Evolutionary conservation across 345 rosid genomes (phyloP).

Genomic region (Salix udensis): DNA sequence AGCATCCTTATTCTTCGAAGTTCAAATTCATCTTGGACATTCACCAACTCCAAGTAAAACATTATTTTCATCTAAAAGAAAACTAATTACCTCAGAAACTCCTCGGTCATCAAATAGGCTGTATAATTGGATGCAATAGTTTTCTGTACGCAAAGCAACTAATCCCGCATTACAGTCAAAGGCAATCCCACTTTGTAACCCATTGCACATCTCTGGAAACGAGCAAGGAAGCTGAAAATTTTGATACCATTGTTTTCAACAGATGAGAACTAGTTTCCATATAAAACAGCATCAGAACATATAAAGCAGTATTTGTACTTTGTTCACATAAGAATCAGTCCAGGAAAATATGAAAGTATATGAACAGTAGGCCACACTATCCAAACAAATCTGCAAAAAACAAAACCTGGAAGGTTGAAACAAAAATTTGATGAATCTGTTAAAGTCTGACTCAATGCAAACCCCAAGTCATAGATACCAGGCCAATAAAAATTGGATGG

Average conservation of each 20-base stretch:
- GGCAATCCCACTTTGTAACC: slow-evolving; percentile 50
- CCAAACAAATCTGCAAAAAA: not conserved
- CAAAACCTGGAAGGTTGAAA: not conserved
- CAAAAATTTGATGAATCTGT: not conserved
- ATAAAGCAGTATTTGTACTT: not conserved
- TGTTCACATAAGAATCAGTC: not conserved
- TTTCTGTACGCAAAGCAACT: slow-evolving; percentile 74
- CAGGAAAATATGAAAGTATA: not conserved
- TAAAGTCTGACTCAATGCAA: not conserved
- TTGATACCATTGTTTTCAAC: not conserved
- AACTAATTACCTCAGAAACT: slow-evolving; percentile 69
- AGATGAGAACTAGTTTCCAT: not conserved
- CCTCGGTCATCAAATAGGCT: slow-evolving; percentile 78
- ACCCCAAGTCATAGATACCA: not conserved
- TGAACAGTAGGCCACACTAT: not conserved
- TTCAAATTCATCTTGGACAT: not conserved
- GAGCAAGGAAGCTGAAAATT: slow-evolving; percentile 70
- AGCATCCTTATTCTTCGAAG: not conserved
- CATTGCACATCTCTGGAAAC: slow-evolving; percentile 44
- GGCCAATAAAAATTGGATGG: not conserved
- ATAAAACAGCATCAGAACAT: not conserved
- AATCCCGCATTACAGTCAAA: slow-evolving; percentile 65
- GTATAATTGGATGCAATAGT: slow-evolving; percentile 77
- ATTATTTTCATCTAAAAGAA: not conserved
- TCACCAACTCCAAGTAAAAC: not conserved